Base-by-base conservation (phyloP, 2,329 filamentous ascomycete species). In the Rugonectria rugulosa region DNA sequence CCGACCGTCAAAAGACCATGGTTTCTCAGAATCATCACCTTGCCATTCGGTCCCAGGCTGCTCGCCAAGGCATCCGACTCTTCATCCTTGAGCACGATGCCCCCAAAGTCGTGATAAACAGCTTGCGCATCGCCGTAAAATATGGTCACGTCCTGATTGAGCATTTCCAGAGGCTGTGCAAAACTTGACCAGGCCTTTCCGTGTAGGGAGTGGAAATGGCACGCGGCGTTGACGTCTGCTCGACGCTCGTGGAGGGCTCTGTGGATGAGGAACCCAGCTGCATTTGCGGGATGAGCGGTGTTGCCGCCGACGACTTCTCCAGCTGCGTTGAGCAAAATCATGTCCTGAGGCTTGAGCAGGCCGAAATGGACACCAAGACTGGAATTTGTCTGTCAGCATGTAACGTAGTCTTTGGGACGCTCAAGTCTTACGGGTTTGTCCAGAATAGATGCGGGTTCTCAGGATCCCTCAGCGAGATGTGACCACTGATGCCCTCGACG, bases 201-300 rank as follows among this genome's bases (percentile, higher is more conserved):
- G 12, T 81, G 79, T 15, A 77, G 79, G 11, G 80, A 82, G 66
- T 90, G 88, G n/a, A 83, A 81, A 64, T 90, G 88, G 68, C 86
- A 89, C 10, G 86, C 83, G 2, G 87, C 86, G 60, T 83, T 78
- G 42, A 87, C 82, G 67, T 88, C 81, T 6, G 83, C 82, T 26
- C 86, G 73, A 2, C 82, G 82, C 71, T 84, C 84, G 71, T 88
- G 81, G 8, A 89, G 75, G 5, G 85, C 85, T 8, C 78, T 79
- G 70, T 90, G 87, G 55, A 90, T 90, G 52, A 87, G 70, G 67
- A 88, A 89, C 1, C 87, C 87, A 0, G 87, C 86, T 1, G 84
- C 81, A 66, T 89, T 89, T n/a, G 83, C 81, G 2, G 86, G 83
- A 24, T 41, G 47, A 19, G 80, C 74, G 64, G 86, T 87, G 40